Evolutionary conservation across 75 land plant genomes (phyloP), one percentile per base, ranked within the genome.

Genomic region (Cryptomeria japonica): DNA sequence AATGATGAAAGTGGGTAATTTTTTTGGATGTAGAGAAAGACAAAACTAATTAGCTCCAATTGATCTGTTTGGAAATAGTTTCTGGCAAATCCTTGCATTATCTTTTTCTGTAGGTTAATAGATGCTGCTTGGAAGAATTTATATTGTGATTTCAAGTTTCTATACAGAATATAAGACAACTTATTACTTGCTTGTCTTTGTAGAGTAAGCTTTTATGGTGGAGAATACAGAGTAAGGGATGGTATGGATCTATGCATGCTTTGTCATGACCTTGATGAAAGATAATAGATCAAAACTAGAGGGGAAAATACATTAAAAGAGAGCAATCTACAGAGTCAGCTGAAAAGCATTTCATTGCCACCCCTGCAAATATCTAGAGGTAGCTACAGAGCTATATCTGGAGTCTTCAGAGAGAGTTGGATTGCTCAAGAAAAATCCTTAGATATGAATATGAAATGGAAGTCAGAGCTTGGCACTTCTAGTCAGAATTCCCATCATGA

Each of bases 401-500:
- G 3, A 28, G 44, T 47, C 32, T 80, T 44, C 11, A 46, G 82
- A 79, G n/a, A 44, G 44, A 19, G 32, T 44, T 82, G 46, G 28
- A 82, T 44, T 44, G 84, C 51, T 28, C 49, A 39, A 39, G 47
- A 44, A 13, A 25, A 44, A 25, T 82, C 84, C 11, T n/a, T 28
- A 82, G 28, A 82, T 82, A 82, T 82, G 84, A 82, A 82, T 82
- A 46, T 28, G n/a, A 42, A 82, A n/a, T 82, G 46, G 32, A 25
- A 82, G 51, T 18, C 46, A 44, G 84, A 82, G 49, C 12, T 12
- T 42, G 51, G n/a, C 46, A 13, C 84, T 42, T 25, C 84, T 82
- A 28, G 34, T 82, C 32, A 82, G 31, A 82, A 46, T 44, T 82
- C 84, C 49, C 84, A 25, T 42, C 11, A 82, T 41, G 84, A 46